Conservation (phyloP, 805 yeast genomes). For the Metschnikowia matae region DNA sequence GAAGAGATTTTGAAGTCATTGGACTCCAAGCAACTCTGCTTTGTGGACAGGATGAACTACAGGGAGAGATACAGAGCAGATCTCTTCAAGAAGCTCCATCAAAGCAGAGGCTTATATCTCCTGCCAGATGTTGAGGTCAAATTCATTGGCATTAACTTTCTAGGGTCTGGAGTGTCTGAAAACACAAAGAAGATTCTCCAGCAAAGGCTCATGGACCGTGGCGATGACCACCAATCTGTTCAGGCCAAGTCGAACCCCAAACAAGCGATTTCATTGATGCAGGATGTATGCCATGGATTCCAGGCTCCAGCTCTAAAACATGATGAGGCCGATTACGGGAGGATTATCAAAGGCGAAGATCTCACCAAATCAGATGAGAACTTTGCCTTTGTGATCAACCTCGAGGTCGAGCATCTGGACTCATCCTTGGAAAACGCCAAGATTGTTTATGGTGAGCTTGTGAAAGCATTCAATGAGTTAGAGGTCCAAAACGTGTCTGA, state of each 20-base stretch:
- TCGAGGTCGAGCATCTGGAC: slow-evolving; percentile 31
- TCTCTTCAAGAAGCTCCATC: slow-evolving; percentile 50
- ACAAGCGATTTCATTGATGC: slow-evolving; percentile 25
- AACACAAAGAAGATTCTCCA: slow-evolving; percentile 50
- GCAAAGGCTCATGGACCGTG: slow-evolving; percentile 61
- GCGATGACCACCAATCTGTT: slow-evolving; percentile 86
- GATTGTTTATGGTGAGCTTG: slow-evolving; percentile 29
- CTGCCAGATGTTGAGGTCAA: slow-evolving; percentile 40
- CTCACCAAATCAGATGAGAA: slow-evolving; percentile 41
- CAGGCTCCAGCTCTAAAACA: slow-evolving; percentile 11
- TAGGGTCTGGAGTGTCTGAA: slow-evolving; percentile 31
- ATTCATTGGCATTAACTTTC: slow-evolving; percentile 67
- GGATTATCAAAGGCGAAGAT: slow-evolving; percentile 8
- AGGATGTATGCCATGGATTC: slow-evolving; percentile 6
- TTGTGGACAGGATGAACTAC: slow-evolving; percentile 83
- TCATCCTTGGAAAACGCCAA: slow-evolving; percentile 41
- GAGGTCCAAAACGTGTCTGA: slow-evolving; percentile 21
- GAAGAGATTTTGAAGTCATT: slow-evolving; percentile 40
- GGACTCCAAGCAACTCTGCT: slow-evolving; percentile 45
- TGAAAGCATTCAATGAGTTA: slow-evolving; percentile 7
- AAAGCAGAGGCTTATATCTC: slow-evolving; percentile 27
- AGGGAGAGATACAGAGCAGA: slow-evolving; percentile 62
- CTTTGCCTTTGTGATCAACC: slow-evolving; percentile 63
- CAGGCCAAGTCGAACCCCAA: slow-evolving; percentile 47
- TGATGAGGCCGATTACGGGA: slow-evolving; percentile 6